A percentile compares a stretch with the other conserved stretches of the same genome.
These are phyloP conservation scores for Scolecobasidium constrictum DNA, from an alignment of 2,329 filamentous ascomycete species.

Conservation along the genomic window DNA sequence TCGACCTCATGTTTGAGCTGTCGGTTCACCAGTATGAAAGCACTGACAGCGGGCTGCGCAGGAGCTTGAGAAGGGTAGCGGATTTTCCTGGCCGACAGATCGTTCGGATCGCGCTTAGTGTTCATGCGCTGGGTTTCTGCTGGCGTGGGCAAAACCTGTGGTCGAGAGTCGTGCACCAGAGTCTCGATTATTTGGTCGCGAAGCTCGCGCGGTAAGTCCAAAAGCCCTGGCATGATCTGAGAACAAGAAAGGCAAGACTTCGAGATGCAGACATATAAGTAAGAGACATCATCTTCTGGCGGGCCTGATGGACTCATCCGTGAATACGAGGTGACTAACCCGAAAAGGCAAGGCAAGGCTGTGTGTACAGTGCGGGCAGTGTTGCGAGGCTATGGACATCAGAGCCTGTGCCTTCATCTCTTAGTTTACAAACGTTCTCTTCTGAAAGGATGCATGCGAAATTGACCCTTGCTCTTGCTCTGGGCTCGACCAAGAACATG, in stretches of 20 bases:
- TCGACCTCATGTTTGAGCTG: background rate
- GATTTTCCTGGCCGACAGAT: background rate
- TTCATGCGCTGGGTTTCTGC: background rate
- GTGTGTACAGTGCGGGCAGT: too few relatives aligned
- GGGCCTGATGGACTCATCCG: constrained; percentile 4
- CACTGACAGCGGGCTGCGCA: background rate
- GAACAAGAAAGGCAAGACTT: too few relatives aligned
- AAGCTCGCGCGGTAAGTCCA: background rate
- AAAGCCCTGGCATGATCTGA: background rate
- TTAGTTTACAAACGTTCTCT: too few relatives aligned
- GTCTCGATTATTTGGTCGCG: background rate
- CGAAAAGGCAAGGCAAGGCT: too few relatives aligned
- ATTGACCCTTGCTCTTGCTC: too few relatives aligned
- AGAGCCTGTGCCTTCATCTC: too few relatives aligned
- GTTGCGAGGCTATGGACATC: too few relatives aligned
- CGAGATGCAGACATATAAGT: background rate
- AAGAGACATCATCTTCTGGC: constrained; percentile 8
- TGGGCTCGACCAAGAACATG: too few relatives aligned
- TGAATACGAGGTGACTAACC: too few relatives aligned
- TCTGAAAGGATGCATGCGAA: too few relatives aligned
- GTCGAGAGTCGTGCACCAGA: background rate
- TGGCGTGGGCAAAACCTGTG: background rate
- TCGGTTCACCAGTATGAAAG: background rate
- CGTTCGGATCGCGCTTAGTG: background rate
- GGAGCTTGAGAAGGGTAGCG: background rate